Conservation (phyloP, 2,329 filamentous ascomycete species). For the Trichoderma aggressivum region DNA sequence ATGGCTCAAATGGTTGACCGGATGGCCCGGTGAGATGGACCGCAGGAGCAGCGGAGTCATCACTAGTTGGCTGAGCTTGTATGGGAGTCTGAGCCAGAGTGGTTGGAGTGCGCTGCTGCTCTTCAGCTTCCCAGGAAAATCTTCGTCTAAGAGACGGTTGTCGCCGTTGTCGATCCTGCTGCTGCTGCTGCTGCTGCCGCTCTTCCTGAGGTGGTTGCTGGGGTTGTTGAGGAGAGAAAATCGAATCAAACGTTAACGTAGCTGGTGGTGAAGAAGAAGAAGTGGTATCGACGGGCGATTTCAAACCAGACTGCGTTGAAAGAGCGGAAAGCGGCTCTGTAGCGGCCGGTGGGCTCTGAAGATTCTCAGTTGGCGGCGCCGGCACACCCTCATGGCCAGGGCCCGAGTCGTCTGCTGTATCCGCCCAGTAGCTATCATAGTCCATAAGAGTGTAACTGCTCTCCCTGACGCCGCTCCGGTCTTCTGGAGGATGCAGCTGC, state of each 20-base stretch:
- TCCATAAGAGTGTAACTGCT: slow-evolving; percentile 63
- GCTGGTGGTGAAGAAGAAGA: background rate
- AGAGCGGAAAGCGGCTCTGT: background rate
- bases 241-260: background rate
- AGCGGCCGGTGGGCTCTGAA: background rate
- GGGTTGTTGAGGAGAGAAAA: slow-evolving; percentile 3
- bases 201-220: background rate
- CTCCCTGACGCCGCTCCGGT: slow-evolving; percentile 38
- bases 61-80: background rate
- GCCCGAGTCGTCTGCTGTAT: slow-evolving; percentile 26
- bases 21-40: slow-evolving; percentile 4
- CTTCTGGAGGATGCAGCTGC: slow-evolving; percentile 23
- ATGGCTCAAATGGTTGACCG: slow-evolving; percentile 10
- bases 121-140: slow-evolving; percentile 39
- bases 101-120: background rate
- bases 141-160: slow-evolving; percentile 26
- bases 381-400: background rate
- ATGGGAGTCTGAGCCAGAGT: background rate
- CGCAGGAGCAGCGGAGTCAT: background rate
- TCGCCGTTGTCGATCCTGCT: slow-evolving; percentile 8
- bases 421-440: slow-evolving; percentile 65
- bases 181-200: background rate
- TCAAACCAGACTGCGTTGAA: background rate
- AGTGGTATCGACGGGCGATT: background rate
- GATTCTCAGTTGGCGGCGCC: background rate